Evolutionary conservation across 768 basidiomycete species (phyloP).

Genomic region (Omphalotus guepiniiformis): DNA sequence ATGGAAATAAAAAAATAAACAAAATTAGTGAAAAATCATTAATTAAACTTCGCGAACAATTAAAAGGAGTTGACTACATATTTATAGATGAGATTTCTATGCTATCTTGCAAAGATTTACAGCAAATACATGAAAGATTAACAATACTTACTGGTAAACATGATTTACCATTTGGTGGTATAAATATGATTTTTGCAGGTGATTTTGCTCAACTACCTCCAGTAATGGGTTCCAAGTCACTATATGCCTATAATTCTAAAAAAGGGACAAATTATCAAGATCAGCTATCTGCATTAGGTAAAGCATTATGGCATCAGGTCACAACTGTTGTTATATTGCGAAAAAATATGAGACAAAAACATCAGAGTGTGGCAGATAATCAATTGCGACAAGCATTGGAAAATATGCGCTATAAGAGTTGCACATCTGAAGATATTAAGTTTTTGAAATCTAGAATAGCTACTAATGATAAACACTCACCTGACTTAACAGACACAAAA

Average conservation of each 20-base stretch:
- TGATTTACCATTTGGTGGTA: conserved; percentile 18
- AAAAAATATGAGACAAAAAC: conserved; percentile 19
- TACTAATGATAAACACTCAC: neutral
- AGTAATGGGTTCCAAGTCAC: conserved; percentile 13
- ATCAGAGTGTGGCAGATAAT: conserved; percentile 12
- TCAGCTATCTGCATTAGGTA: conserved; percentile 10
- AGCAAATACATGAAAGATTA: conserved; percentile 13
- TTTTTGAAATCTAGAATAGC: conserved; percentile 15
- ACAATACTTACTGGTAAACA: neutral
- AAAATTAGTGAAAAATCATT: neutral
- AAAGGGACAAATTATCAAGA: conserved; percentile 10
- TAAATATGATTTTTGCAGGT: conserved; percentile 26
- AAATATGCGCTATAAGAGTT: conserved; percentile 22
- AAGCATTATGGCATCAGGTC: conserved; percentile 20
- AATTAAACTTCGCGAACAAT: neutral
- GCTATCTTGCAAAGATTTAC: conserved; percentile 17
- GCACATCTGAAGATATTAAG: conserved; percentile 19
- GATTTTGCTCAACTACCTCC: conserved; percentile 28
- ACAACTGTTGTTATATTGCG: conserved; percentile 15
- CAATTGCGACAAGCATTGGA: conserved; percentile 17
- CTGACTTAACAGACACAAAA: conserved; percentile 5
- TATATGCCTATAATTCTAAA: conserved; percentile 21
- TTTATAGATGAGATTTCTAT: conserved; percentile 30
- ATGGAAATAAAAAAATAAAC: neutral
- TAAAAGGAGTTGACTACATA: conserved; percentile 18